Base-by-base conservation (phyloP, 2,329 filamentous ascomycete species). In the Beauveria scarabaeidicola region DNA sequence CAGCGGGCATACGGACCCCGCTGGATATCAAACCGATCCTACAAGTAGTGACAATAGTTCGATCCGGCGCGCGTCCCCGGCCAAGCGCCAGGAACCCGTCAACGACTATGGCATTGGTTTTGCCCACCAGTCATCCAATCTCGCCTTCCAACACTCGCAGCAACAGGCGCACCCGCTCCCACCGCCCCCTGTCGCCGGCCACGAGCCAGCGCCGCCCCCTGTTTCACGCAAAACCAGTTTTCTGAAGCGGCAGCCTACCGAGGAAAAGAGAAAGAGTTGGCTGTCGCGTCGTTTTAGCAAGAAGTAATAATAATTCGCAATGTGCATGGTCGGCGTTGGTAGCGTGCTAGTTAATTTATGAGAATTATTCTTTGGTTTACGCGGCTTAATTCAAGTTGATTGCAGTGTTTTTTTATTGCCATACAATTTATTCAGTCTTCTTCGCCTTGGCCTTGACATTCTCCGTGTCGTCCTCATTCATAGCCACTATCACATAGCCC, bases 31-130 rank as follows among this genome's bases (percentile, higher is more conserved):
- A 64, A 96, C 91, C 61, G 91, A 96, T 69, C 92, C 90, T 46
- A 76, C 81, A 59, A 94, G 89, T 75, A 96, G 91, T 69, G 89
- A 96, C 69, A 96, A 96, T 75, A 95, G 90, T 75, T 96, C 91
- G 1, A 84, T 95, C 66, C 90, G 96, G 69, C 86, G 90, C 63
- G 77, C 86, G 25, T 81, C 85, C 55, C 77, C 78, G 5, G 75
- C 78, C 40, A 81, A 82, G 66, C 81, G 78, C 60, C 69, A 67
- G 29, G 81, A 85, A 52, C 79, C 80, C 8, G 68, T 74, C 6
- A 86, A 88, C 58, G 81, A 80, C 63, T 90, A 90, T 66, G 87
- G 88, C 54, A 86, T 86, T 63, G 78, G 75, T 47, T 81, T 82
- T 66, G 63, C 73, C 15, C 76, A 77, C 63, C 77, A 78, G 62